phyloP scores from a whole-genome alignment of 176 grass and related monocot genomes.

The Carex myosuroides region DNA sequence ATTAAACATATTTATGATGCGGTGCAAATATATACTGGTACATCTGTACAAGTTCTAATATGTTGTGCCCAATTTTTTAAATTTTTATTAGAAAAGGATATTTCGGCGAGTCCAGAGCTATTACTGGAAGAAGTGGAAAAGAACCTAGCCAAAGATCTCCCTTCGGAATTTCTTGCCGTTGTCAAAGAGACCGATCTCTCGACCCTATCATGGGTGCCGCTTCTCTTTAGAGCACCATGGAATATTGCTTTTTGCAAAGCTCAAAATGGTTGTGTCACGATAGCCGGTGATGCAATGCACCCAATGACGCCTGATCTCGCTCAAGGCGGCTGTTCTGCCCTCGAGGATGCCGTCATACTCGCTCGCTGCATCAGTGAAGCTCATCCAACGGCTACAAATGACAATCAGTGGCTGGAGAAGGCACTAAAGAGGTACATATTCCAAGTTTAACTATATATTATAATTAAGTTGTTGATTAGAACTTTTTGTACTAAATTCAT shows the following conservation, averaged over 20 bases:
- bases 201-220: slow-evolving; percentile 9
- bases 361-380: no score
- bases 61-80: not conserved
- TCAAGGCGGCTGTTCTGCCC: no score
- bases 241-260: not conserved
- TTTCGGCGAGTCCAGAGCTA: slow-evolving; percentile 4
- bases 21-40: not conserved
- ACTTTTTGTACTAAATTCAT: not conserved
- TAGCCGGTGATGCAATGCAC: not conserved
- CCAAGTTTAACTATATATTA: no score
- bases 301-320: no score
- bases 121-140: slow-evolving; percentile 9
- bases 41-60: not conserved
- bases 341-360: no score
- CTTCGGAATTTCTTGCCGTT: not conserved
- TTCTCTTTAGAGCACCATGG: slow-evolving; percentile 23
- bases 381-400: no score
- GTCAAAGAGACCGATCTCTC: not conserved
- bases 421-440: no score
- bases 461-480: no score
- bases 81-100: not conserved
- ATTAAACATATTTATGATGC: no score
- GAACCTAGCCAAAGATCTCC: slow-evolving; percentile 5
- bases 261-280: not conserved
- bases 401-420: no score